Base-by-base conservation (phyloP, 768 basidiomycete species). In the Naganishia friedmannii region DNA sequence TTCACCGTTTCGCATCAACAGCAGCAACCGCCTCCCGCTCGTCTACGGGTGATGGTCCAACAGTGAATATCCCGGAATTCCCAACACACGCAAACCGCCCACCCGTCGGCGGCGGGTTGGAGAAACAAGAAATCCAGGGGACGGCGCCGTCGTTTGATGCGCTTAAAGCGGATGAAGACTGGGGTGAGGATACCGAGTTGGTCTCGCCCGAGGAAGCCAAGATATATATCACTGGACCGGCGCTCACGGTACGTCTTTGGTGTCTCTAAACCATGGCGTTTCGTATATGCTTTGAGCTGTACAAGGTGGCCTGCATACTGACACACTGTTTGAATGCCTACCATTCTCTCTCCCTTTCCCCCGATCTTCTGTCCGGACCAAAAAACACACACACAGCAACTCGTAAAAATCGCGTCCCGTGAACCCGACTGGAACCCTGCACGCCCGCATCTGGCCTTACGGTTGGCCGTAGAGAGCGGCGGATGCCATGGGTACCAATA, bases 401-500 rank as follows among this genome's bases (percentile, higher is more conserved):
- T 96, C 1, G 84, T 84, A 53, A 80, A 82, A 53, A 90, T 96
- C 69, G 85, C 90, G 12, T 75, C 83, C n/a, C 84, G 87, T 46
- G 86, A 90, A 76, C 75, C 77, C 10, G 10, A 1, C 1, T 63
- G 60, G 60, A 63, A 63, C 32, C 42, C 60, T 4, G 83, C 86
- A 12, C 85, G 89, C 73, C 80, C 87, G 0, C 76, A 86, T 58
- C 84, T 90, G 26, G 91, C 89, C 3, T 83, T 97, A 28, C 84
- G 93, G 73, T 85, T 98, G 73, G 84, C 88, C 0, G 92, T 97
- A 29, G 93, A 96, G 76, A 91, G 90, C 13, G 95, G 95, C 13
- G 95, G 95, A 23, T 98, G 95, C 77, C 94, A 98, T 78, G 95
- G 95, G 45, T 97, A 97, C 80, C 93, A 96, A 76, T 96, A 97